Evolutionary conservation across 306 rosid genomes (phyloP), one percentile per base, ranked within the genome.

Genomic region (Glycine tomentella): DNA sequence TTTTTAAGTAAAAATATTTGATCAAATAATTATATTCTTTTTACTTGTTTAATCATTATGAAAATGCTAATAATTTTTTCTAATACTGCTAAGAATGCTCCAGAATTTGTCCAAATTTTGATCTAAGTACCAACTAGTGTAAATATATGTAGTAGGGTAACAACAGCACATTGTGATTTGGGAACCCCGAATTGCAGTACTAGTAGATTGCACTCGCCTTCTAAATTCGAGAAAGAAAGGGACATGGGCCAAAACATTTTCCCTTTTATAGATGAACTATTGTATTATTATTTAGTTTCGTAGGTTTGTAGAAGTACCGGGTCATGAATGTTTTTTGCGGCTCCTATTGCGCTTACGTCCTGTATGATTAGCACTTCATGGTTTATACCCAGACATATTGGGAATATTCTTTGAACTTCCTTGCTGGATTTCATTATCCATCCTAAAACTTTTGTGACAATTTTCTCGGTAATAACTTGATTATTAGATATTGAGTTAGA

Each of bases 351-450:
- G 13, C 61, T 31, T 20, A 72, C 57, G 67, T 74, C 70, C 74
- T 65, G 67, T 12, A 17, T 51, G 58, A 77, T 5, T 61, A 69
- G 13, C 38, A 2, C 44, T 71, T 71, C 16, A 25, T 64, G 59
- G 77, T 83, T 77, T 69, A 82, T 80, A 20, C 89, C 80, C 8
- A 50, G 1, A 76, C 51, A 63, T 57, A 65, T 42, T 48, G 76
- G 45, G 85, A 80, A 83, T 86, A 80, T 86, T 83, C 81, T 72
- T 84, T 52, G 0, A 4, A 59, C 46, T 70, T 61, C 52, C 45
- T 50, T 52, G 75, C 44, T 17, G 72, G 65, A 53, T 53, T 57
- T 53, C 72, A 10, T 55, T 46, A 72, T 64, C 81, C 15, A 33
- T 62, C 49, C 11, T 5, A 63, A 62, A 63, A 6, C 69, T 36